Evolutionary conservation across 345 rosid genomes (phyloP).

Genomic region (Eucalyptus pauciflora): DNA sequence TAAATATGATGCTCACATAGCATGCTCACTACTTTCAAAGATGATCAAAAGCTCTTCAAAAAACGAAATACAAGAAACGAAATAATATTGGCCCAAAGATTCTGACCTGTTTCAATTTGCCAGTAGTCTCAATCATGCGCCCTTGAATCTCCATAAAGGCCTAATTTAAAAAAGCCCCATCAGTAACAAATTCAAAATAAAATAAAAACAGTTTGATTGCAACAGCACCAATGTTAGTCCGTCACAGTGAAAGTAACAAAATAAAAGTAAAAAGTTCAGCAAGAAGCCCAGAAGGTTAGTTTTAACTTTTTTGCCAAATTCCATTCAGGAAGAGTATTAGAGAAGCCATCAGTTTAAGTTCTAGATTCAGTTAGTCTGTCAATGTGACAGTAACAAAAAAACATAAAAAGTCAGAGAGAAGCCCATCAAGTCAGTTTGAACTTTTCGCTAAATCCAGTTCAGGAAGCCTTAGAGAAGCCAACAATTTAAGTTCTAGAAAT

Average conservation of each 20-base stretch:
- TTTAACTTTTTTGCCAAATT: not conserved
- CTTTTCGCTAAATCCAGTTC: not conserved
- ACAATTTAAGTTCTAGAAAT: not conserved
- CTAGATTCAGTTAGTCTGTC: not conserved
- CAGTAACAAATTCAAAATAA: not conserved
- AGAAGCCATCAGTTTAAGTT: not conserved
- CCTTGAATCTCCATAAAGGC: conserved; percentile 58
- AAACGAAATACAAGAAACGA: not conserved
- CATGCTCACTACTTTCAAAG: not conserved
- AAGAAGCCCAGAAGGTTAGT: not conserved
- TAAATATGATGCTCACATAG: not conserved
- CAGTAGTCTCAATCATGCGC: conserved; percentile 60
- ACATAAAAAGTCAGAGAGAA: not conserved
- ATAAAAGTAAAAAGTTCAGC: not conserved
- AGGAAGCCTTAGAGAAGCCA: not conserved
- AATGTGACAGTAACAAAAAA: not conserved
- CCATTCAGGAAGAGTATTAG: not conserved
- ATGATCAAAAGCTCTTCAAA: not conserved
- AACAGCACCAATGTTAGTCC: not conserved
- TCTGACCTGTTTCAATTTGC: conserved; percentile 54
- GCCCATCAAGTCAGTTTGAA: not conserved
- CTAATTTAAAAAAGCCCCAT: conserved; percentile 1
- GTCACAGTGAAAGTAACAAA: not conserved
- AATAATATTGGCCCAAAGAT: not conserved
- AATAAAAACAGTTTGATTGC: not conserved